These are phyloP conservation scores for Lonicera japonica DNA, from an alignment of 129 eudicot genomes.

Conservation along the genomic window DNA sequence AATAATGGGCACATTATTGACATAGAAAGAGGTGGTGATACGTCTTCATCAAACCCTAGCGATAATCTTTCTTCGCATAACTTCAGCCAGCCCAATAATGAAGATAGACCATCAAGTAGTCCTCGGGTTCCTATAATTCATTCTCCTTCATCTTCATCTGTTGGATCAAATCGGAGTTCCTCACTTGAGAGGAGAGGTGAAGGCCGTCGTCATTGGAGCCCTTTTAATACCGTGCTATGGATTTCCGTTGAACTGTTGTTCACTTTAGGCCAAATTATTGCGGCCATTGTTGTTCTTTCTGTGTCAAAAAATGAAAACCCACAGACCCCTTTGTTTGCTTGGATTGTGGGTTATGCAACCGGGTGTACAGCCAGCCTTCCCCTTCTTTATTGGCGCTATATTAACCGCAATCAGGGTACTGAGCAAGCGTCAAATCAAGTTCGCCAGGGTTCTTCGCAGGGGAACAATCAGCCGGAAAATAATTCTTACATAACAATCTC, in stretches of 20 bases:
- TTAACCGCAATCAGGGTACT: conserved; percentile 45
- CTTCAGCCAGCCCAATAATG: conserved; percentile 4
- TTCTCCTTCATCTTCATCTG: conserved; percentile 24
- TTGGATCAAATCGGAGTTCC: conserved; percentile 23
- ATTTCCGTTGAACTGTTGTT: conserved; percentile 53
- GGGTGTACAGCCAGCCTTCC: conserved; percentile 68
- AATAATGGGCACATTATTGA: conserved; percentile 41
- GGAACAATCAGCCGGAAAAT: conserved; percentile 33
- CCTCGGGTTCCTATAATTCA: conserved; percentile 22
- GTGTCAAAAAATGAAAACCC: conserved; percentile 60
- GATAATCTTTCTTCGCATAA: conserved; percentile 18
- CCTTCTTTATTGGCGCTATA: conserved; percentile 61
- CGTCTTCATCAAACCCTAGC: conserved; percentile 42
- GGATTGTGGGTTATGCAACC: conserved; percentile 72
- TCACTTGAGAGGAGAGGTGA: conserved; percentile 48
- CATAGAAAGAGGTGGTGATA: conserved; percentile 42
- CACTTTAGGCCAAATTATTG: conserved; percentile 54
- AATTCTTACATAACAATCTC: conserved; percentile 63
- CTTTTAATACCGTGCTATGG: conserved; percentile 58
- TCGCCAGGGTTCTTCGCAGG: conserved; percentile 35
- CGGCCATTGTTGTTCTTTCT: conserved; percentile 46
- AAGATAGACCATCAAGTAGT: conserved; percentile 25
- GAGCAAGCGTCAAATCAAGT: conserved; percentile 31
- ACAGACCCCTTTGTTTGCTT: conserved; percentile 68
- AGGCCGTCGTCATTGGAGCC: conserved; percentile 61